phyloP scores from a whole-genome alignment of 1,139 yeast species.

The Hyphopichia wangnamkhiaoensis region DNA sequence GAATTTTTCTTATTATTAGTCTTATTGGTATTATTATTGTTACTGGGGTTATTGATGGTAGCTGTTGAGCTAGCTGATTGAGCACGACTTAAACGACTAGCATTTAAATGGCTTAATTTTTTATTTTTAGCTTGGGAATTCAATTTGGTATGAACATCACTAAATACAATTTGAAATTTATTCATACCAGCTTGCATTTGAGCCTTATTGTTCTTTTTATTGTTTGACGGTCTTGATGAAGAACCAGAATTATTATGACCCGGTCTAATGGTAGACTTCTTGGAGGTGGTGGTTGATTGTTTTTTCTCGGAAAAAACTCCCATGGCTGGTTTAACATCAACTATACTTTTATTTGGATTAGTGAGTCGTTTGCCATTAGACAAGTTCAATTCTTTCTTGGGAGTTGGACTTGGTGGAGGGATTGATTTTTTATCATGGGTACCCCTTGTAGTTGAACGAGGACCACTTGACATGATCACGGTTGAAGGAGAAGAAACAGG shows the following conservation, averaged over 20 bases:
- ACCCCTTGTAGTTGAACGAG: neutral
- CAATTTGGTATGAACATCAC: conserved; percentile 50
- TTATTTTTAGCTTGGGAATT: conserved; percentile 34
- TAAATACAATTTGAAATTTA: conserved; percentile 54
- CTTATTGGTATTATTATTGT: conserved; percentile 1
- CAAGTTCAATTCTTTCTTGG: conserved; percentile 26
- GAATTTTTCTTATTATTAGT: too few species aligned
- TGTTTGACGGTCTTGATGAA: too few species aligned
- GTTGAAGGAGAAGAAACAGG: conserved; percentile 35
- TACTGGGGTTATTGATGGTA: conserved; percentile 1
- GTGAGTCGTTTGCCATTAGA: neutral
- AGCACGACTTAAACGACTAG: conserved; percentile 1
- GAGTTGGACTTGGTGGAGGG: conserved; percentile 45
- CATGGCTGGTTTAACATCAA: conserved; percentile 38
- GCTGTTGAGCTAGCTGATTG: neutral
- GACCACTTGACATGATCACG: conserved; percentile 27
- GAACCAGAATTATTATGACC: neutral
- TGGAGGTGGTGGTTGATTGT: neutral
- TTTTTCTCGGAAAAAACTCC: conserved; percentile 43
- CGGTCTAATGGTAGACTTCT: neutral
- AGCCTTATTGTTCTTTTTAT: conserved; percentile 18
- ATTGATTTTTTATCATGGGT: conserved; percentile 2
- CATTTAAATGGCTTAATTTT: conserved; percentile 5
- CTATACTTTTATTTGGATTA: conserved; percentile 9
- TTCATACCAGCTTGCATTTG: conserved; percentile 49